Conservation (phyloP, 192 early-diverging fungal species). For the Lobosporangium transversale region DNA sequence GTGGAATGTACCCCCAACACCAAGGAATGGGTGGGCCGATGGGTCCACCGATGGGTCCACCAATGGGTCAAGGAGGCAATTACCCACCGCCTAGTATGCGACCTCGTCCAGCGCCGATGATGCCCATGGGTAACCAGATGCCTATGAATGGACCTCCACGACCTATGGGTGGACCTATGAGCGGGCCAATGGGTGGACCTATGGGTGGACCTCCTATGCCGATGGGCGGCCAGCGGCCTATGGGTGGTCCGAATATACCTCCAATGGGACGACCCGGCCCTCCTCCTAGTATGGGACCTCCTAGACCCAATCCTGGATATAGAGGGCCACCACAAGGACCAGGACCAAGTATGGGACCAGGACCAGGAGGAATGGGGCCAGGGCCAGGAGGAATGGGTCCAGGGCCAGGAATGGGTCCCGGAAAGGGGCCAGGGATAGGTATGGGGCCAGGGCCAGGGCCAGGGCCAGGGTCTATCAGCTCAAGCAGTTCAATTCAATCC, state of each 20-base stretch:
- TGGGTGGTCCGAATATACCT: constrained; percentile 24
- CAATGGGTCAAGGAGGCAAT: constrained; percentile 36
- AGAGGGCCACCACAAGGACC: constrained; percentile 21
- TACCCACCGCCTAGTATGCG: constrained; percentile 36
- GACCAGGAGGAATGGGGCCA: background rate
- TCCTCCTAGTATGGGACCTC: constrained; percentile 26
- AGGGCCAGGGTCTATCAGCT: constrained; percentile 5
- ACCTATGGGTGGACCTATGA: constrained; percentile 44
- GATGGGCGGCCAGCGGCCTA: constrained; percentile 3
- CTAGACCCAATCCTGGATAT: constrained; percentile 12
- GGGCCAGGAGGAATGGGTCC: background rate
- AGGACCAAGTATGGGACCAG: constrained; percentile 21
- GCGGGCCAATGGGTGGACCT: constrained; percentile 30
- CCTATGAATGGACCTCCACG: constrained; percentile 29
- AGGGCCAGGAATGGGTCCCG: constrained; percentile 7
- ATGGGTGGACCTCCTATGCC: constrained; percentile 31
- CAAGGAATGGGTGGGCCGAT: constrained; percentile 23
- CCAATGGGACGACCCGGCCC: constrained; percentile 14
- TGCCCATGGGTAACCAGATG: constrained; percentile 25
- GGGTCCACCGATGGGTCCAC: constrained; percentile 11
- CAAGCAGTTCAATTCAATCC: background rate
- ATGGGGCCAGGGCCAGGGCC: constrained; percentile 5
- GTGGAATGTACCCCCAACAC: constrained; percentile 26
- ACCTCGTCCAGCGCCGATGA: constrained; percentile 35
- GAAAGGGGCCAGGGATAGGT: constrained; percentile 11